phyloP scores from a whole-genome alignment of 768 basidiomycete genomes.

The Kwoniella bestiolae region DNA sequence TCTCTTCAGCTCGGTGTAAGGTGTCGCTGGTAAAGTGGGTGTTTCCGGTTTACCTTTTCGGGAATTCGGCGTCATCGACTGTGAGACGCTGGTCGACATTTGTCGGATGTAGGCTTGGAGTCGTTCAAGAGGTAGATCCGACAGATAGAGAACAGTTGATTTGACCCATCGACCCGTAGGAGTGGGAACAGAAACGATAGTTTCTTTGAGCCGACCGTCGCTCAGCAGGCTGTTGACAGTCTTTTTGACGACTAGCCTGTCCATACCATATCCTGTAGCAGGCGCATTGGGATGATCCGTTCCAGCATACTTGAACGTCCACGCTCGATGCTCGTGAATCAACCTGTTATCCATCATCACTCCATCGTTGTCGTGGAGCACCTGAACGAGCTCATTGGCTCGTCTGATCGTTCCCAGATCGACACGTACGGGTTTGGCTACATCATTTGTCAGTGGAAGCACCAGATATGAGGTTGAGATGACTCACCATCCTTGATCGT shows the following conservation, averaged over 20 bases:
- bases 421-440: slow-evolving; percentile 14
- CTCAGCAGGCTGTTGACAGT: slow-evolving; percentile 69
- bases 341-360: slow-evolving; percentile 27
- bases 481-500: slow-evolving; percentile 1
- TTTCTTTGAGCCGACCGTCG: slow-evolving; percentile 70
- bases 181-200: slow-evolving; percentile 69
- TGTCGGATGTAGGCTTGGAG: slow-evolving; percentile 65
- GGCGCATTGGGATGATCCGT: slow-evolving; percentile 42
- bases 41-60: slow-evolving; percentile 59
- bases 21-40: slow-evolving; percentile 57
- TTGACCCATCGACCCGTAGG: slow-evolving; percentile 67
- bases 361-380: slow-evolving; percentile 35
- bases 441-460: neutral
- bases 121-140: slow-evolving; percentile 63
- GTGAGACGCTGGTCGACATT: slow-evolving; percentile 17
- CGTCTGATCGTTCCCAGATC: slow-evolving; percentile 33
- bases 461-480: neutral
- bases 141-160: slow-evolving; percentile 70
- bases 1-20: slow-evolving; percentile 5
- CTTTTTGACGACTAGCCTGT: slow-evolving; percentile 65
- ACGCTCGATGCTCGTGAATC: slow-evolving; percentile 30
- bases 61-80: slow-evolving; percentile 50
- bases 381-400: slow-evolving; percentile 38
- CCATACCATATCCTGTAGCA: slow-evolving; percentile 33
- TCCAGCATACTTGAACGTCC: slow-evolving; percentile 39